Evolutionary conservation across 2,329 filamentous ascomycete genomes (phyloP).

Genomic region (Pyricularia grisea): DNA sequence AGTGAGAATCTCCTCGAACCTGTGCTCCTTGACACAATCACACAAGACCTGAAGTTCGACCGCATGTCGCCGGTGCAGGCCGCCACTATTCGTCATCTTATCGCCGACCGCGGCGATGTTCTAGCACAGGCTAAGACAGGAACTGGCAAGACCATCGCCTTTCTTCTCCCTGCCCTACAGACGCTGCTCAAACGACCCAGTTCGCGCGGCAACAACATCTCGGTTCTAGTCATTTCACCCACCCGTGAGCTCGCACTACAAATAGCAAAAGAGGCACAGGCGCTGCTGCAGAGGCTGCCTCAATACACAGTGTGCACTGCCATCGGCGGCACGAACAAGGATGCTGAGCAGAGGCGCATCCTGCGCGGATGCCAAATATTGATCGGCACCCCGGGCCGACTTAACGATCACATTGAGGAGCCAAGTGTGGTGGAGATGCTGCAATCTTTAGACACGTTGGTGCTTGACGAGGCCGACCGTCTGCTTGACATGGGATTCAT

Average conservation of each 20-base stretch:
- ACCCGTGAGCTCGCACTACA: slow-evolving; percentile 64
- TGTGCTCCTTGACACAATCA: slow-evolving; percentile 35
- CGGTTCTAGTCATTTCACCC: slow-evolving; percentile 58
- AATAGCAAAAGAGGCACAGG: slow-evolving; percentile 61
- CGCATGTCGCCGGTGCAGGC: slow-evolving; percentile 48
- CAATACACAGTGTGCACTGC: slow-evolving; percentile 68
- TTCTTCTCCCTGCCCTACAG: slow-evolving; percentile 75
- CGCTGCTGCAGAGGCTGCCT: slow-evolving; percentile 62
- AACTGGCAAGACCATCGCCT: slow-evolving; percentile 79
- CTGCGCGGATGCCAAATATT: slow-evolving; percentile 68
- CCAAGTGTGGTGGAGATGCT: slow-evolving; percentile 54
- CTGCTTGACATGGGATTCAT: slow-evolving; percentile 80
- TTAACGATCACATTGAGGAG: slow-evolving; percentile 59
- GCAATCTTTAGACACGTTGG: slow-evolving; percentile 61
- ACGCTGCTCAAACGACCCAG: slow-evolving; percentile 45
- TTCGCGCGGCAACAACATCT: slow-evolving; percentile 30
- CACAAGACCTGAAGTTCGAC: slow-evolving; percentile 37
- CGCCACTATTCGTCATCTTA: slow-evolving; percentile 36
- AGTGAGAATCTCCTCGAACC: slow-evolving; percentile 30
- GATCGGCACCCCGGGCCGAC: slow-evolving; percentile 70
- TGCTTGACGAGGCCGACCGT: slow-evolving; percentile 76
- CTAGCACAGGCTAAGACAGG: slow-evolving; percentile 81
- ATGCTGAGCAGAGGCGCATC: slow-evolving; percentile 62
- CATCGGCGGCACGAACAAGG: slow-evolving; percentile 71
- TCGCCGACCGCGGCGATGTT: slow-evolving; percentile 36